These are phyloP conservation scores for Daldinia bambusicola DNA, from an alignment of 495 filamentous ascomycete genomes.

Conservation along the genomic window DNA sequence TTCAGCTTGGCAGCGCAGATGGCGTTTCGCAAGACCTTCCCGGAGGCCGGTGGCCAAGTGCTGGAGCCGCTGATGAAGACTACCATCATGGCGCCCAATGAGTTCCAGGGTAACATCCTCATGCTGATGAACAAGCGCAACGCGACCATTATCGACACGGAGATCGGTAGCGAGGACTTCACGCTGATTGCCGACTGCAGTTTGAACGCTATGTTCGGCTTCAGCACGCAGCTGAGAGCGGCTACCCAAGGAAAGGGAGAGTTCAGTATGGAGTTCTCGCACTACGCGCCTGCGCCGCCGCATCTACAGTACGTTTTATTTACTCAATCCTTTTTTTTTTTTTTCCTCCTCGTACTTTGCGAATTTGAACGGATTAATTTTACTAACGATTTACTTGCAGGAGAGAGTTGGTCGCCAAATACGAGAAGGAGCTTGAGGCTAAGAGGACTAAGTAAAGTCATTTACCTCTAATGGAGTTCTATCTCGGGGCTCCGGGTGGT, in stretches of 20 bases:
- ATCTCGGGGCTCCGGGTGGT: background rate
- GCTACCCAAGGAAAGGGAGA: constrained; percentile 99
- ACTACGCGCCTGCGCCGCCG: constrained; percentile 86
- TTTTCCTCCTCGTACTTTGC: background rate
- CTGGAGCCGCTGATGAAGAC: constrained; percentile 99
- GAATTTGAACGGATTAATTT: constrained; percentile 16
- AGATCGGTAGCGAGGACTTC: constrained; percentile 95
- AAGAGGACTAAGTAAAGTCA: constrained; percentile 61
- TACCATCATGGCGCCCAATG: constrained; percentile 90
- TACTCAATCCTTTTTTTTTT: background rate
- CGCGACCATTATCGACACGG: constrained; percentile 93
- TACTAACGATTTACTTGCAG: constrained; percentile 51
- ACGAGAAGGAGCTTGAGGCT: constrained; percentile 84
- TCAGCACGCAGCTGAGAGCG: constrained; percentile 87
- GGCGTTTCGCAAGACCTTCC: constrained; percentile 96
- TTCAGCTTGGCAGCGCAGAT: constrained; percentile 97
- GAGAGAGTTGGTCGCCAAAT: constrained; percentile 88
- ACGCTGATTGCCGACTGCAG: constrained; percentile 92
- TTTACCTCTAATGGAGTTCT: background rate
- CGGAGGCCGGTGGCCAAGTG: constrained; percentile 76
- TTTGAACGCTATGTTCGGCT: constrained; percentile 97
- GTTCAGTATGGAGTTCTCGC: constrained; percentile 98
- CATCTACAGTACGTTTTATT: constrained; percentile 81
- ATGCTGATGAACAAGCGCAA: constrained; percentile 96
- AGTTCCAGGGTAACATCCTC: constrained; percentile 98